These are phyloP conservation scores for Dryadomyces sulphureus DNA, from an alignment of 2,329 filamentous ascomycete genomes.

Conservation along the genomic window DNA sequence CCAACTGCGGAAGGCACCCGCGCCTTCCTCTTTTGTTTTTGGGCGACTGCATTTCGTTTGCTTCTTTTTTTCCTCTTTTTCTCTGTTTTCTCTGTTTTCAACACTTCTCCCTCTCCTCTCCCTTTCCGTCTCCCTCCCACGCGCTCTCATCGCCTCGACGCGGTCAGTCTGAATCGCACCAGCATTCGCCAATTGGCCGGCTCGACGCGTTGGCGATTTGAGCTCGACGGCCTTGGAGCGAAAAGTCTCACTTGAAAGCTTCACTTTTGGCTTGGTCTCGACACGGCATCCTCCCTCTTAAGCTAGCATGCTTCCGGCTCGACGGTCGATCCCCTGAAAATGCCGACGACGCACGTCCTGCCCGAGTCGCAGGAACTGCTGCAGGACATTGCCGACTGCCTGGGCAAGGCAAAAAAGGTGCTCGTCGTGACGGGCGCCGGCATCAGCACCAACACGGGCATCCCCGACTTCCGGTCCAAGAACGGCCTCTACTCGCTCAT, in stretches of 20 bases:
- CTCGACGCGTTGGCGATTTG: background rate
- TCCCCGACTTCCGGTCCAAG: constrained; percentile 59
- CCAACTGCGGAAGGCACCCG: background rate
- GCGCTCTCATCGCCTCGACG: no score
- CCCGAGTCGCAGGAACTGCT: constrained; percentile 36
- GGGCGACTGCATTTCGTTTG: background rate
- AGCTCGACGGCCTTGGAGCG: background rate
- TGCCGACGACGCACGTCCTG: constrained; percentile 44
- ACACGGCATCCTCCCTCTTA: no score
- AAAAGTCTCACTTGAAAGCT: no score
- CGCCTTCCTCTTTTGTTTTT: background rate
- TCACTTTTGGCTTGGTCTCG: no score
- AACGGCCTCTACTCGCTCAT: constrained; percentile 61
- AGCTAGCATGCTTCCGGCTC: background rate
- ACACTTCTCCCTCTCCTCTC: no score
- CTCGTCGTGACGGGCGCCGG: constrained; percentile 58
- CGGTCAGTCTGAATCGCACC: no score
- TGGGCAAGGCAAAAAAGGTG: constrained; percentile 53
- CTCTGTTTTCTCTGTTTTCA: background rate
- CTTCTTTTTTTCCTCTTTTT: background rate
- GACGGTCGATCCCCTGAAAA: constrained; percentile 17
- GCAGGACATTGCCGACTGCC: constrained; percentile 48
- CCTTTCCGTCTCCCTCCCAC: no score
- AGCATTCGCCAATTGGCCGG: background rate
- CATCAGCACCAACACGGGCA: constrained; percentile 63